These are phyloP conservation scores for Mimosa bimucronata DNA, from an alignment of 306 rosid species.

Conservation along the genomic window DNA sequence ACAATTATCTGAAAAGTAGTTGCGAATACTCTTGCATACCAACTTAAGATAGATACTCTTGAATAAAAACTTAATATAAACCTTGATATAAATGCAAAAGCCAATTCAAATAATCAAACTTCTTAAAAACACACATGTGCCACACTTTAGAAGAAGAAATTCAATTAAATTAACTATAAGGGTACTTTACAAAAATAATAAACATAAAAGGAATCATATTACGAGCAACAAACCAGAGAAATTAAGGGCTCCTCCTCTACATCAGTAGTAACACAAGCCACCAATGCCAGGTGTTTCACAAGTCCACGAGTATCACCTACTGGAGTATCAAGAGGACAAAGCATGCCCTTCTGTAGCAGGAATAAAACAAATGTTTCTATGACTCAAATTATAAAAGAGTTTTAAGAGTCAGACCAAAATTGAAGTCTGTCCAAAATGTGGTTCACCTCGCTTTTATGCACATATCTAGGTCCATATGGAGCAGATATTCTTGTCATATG, in stretches of 20 bases:
- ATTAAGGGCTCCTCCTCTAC: constrained; percentile 82
- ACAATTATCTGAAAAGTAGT: neutral
- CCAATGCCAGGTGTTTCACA: constrained; percentile 87
- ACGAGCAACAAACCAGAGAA: constrained; percentile 57
- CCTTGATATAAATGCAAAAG: constrained; percentile 1
- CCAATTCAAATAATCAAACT: neutral
- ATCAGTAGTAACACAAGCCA: constrained; percentile 97
- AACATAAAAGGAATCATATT: constrained; percentile 23
- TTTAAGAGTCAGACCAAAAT: constrained; percentile 2
- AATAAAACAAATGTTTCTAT: constrained; percentile 28
- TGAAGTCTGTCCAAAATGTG: constrained; percentile 4
- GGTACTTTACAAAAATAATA: neutral
- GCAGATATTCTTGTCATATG: constrained; percentile 86
- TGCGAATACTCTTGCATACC: neutral
- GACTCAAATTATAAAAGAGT: too few relatives aligned
- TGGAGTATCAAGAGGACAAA: constrained; percentile 98
- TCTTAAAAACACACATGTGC: neutral
- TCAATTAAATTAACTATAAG: neutral
- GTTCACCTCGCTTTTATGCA: constrained; percentile 94
- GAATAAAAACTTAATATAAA: too few relatives aligned
- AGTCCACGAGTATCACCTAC: constrained; percentile 97
- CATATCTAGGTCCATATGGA: constrained; percentile 98
- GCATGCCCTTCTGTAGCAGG: constrained; percentile 90
- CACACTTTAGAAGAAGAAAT: neutral
- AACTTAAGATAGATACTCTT: constrained; percentile 13